phyloP scores from a whole-genome alignment of 1,139 yeast species.

The Lodderomyces parapsilosis region DNA sequence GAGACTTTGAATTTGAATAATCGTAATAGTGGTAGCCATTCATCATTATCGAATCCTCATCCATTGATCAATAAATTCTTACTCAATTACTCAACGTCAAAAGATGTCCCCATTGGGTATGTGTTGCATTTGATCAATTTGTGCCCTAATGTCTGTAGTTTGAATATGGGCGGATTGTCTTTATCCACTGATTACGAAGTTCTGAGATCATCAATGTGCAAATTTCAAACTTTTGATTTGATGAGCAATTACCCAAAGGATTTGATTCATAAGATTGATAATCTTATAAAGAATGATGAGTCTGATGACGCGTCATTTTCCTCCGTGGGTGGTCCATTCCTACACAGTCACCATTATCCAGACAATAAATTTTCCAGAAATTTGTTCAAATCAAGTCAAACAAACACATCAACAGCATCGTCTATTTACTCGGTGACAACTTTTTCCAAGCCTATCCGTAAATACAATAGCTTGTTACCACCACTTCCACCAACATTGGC shows the following conservation, averaged over 20 bases:
- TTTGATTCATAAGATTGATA: slow-evolving; percentile 23
- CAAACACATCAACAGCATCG: slow-evolving; percentile 26
- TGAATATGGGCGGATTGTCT: slow-evolving; percentile 56
- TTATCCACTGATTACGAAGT: slow-evolving; percentile 62
- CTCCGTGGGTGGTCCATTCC: background rate
- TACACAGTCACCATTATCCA: background rate
- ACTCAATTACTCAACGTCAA: slow-evolving; percentile 54
- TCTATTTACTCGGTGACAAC: slow-evolving; percentile 30
- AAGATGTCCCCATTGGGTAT: slow-evolving; percentile 70
- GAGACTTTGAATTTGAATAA: slow-evolving; percentile 11
- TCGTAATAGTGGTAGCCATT: slow-evolving; percentile 8
- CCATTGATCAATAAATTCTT: slow-evolving; percentile 61
- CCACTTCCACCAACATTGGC: slow-evolving; percentile 31
- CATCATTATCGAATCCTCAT: slow-evolving; percentile 29
- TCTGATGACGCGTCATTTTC: slow-evolving; percentile 6
- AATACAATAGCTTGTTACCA: slow-evolving; percentile 39
- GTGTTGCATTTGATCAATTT: slow-evolving; percentile 56
- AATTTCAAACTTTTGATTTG: slow-evolving; percentile 40
- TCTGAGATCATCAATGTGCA: slow-evolving; percentile 26
- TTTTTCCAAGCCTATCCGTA: slow-evolving; percentile 29
- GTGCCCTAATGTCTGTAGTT: slow-evolving; percentile 53
- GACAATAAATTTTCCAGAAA: slow-evolving; percentile 4
- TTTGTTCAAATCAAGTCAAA: slow-evolving; percentile 13
- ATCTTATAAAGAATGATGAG: slow-evolving; percentile 18
- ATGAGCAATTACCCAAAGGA: slow-evolving; percentile 39